A percentile compares a stretch with the other conserved stretches of the same genome.
Conservation (phyloP, 352 stramenopile species). For the Globisporangium lucens region DNA sequence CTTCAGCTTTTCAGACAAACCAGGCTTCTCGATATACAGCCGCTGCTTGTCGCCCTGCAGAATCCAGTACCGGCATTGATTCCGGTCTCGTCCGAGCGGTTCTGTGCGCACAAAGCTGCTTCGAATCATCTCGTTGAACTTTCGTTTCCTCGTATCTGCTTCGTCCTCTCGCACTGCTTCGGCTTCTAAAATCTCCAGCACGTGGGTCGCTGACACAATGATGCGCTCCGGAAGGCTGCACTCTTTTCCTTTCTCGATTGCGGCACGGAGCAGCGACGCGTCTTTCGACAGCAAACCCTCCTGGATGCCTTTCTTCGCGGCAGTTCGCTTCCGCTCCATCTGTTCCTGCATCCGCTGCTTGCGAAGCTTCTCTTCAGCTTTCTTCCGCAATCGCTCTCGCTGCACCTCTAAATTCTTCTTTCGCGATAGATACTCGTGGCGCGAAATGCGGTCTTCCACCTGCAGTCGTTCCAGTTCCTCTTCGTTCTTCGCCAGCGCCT, state of each 20-base stretch:
- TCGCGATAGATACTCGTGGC: conserved; percentile 75
- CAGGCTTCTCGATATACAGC: conserved; percentile 70
- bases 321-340: conserved; percentile 48
- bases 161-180: conserved; percentile 69
- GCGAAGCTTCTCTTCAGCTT: conserved; percentile 53
- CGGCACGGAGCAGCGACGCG: conserved; percentile 35
- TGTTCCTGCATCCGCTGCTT: conserved; percentile 70
- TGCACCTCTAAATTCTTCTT: conserved; percentile 73
- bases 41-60: conserved; percentile 60
- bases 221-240: conserved; percentile 57
- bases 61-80: conserved; percentile 66
- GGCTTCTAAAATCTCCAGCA: conserved; percentile 73
- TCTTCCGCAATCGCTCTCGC: conserved; percentile 53
- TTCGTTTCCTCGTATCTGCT: conserved; percentile 52
- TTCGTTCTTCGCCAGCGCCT: conserved; percentile 63
- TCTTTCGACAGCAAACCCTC: conserved; percentile 67
- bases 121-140: conserved; percentile 57
- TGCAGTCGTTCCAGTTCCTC: conserved; percentile 71
- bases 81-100: conserved; percentile 60
- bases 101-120: conserved; percentile 75
- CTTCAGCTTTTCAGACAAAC: conserved; percentile 36
- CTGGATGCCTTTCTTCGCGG: conserved; percentile 67
- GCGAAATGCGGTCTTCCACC: conserved; percentile 60
- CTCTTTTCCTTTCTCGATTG: conserved; percentile 76
- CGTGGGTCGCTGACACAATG: conserved; percentile 68